phyloP scores from a whole-genome alignment of 805 yeast genomes.

The Candida sithepensis region DNA sequence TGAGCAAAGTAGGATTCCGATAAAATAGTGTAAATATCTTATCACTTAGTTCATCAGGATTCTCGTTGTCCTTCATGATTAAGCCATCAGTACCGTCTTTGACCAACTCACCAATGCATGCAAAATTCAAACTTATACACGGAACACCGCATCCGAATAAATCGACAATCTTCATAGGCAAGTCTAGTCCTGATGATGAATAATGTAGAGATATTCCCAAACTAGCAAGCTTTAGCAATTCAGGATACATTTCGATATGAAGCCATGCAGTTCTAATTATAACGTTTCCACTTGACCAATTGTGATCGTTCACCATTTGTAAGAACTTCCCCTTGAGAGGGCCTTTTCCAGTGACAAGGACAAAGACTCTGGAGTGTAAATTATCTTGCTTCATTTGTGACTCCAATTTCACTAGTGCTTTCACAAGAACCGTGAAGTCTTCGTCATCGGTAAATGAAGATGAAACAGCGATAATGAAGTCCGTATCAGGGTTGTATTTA shows the following conservation, averaged over 20 bases:
- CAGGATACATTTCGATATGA: constrained; percentile 72
- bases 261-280: constrained; percentile 72
- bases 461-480: constrained; percentile 74
- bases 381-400: constrained; percentile 20
- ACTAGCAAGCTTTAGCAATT: constrained; percentile 71
- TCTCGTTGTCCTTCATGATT: constrained; percentile 36
- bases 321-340: constrained; percentile 59
- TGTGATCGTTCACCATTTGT: constrained; percentile 14
- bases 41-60: constrained; percentile 42
- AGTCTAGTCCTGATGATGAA: constrained; percentile 88
- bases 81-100: constrained; percentile 68
- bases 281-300: constrained; percentile 43
- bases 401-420: constrained; percentile 65
- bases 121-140: constrained; percentile 72
- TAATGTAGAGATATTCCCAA: constrained; percentile 86
- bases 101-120: constrained; percentile 77
- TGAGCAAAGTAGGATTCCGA: constrained; percentile 21
- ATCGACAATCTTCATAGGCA: constrained; percentile 97
- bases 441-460: constrained; percentile 97
- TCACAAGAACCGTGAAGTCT: constrained; percentile 67
- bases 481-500: constrained; percentile 29
- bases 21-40: constrained; percentile 31
- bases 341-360: constrained; percentile 96
- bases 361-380: constrained; percentile 45
- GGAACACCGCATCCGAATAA: constrained; percentile 96